phyloP scores from a whole-genome alignment of 176 grass and related monocot species.

The Raddia distichophylla region DNA sequence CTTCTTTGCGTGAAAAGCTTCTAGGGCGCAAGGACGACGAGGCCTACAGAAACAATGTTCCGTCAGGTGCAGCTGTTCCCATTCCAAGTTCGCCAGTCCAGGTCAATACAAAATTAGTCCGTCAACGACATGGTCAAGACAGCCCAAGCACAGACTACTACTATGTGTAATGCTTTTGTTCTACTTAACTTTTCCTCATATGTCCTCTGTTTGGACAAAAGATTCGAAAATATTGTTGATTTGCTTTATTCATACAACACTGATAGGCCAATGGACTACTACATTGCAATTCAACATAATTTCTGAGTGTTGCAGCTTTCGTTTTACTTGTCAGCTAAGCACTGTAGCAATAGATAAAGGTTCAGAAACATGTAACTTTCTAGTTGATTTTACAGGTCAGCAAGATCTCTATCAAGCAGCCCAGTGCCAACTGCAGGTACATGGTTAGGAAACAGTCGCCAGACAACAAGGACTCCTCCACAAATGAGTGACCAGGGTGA shows the following conservation, averaged over 20 bases:
- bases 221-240: neutral
- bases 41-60: slow-evolving; percentile 37
- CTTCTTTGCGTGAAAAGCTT: slow-evolving; percentile 55
- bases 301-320: slow-evolving; percentile 23
- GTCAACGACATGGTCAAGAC: slow-evolving; percentile 37
- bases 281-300: neutral
- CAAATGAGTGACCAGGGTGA: slow-evolving; percentile 44
- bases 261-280: slow-evolving; percentile 10
- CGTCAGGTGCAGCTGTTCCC: slow-evolving; percentile 37
- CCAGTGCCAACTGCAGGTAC: slow-evolving; percentile 62
- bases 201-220: slow-evolving; percentile 5
- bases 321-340: neutral
- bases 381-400: slow-evolving; percentile 70
- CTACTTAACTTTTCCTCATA: slow-evolving; percentile 24
- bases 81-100: slow-evolving; percentile 74
- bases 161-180: slow-evolving; percentile 69
- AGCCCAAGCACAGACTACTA: slow-evolving; percentile 60
- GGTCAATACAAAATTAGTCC: slow-evolving; percentile 41
- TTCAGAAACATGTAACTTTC: slow-evolving; percentile 21
- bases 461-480: slow-evolving; percentile 43
- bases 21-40: slow-evolving; percentile 42
- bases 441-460: slow-evolving; percentile 61
- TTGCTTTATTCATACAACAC: slow-evolving; percentile 27
- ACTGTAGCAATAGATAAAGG: neutral
- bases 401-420: slow-evolving; percentile 85